phyloP scores from a whole-genome alignment of 495 filamentous ascomycete species.

The Xylaria palmicola region DNA sequence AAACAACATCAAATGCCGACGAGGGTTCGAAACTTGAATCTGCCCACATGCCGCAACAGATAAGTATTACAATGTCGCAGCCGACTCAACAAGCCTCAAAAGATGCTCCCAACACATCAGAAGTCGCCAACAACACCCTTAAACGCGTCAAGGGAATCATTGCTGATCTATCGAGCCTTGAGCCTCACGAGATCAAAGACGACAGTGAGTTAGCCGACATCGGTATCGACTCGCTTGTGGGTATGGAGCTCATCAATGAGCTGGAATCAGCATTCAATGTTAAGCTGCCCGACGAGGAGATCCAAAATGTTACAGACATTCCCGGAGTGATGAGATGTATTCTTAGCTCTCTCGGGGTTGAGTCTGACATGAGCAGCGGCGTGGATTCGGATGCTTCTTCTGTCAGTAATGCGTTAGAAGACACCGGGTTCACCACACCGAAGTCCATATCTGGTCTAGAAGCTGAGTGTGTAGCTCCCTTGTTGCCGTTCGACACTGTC shows the following conservation, averaged over 20 bases:
- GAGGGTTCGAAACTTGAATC: background rate
- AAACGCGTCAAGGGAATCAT: slow-evolving; percentile 21
- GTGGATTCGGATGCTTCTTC: slow-evolving; percentile 20
- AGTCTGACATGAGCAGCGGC: slow-evolving; percentile 10
- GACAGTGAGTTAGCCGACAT: slow-evolving; percentile 44
- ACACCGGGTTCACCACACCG: background rate
- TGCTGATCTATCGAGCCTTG: slow-evolving; percentile 42
- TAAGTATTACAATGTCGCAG: background rate
- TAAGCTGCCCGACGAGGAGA: slow-evolving; percentile 21
- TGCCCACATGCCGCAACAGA: background rate
- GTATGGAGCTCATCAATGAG: slow-evolving; percentile 53
- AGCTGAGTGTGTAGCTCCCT: slow-evolving; percentile 5
- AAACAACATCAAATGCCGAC: background rate
- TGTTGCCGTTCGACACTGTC: slow-evolving; percentile 20
- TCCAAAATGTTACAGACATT: slow-evolving; percentile 22
- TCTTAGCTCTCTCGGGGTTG: background rate
- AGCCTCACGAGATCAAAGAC: slow-evolving; percentile 39
- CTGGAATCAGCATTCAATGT: slow-evolving; percentile 44
- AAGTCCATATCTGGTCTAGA: slow-evolving; percentile 1
- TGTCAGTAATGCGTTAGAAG: slow-evolving; percentile 10
- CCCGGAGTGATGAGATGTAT: slow-evolving; percentile 27
- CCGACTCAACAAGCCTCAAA: background rate
- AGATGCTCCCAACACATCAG: background rate
- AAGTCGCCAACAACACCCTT: background rate
- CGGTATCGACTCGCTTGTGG: slow-evolving; percentile 57